Evolutionary conservation across 805 yeast species (phyloP).

Genomic region (Saccharomycopsis sp.): DNA sequence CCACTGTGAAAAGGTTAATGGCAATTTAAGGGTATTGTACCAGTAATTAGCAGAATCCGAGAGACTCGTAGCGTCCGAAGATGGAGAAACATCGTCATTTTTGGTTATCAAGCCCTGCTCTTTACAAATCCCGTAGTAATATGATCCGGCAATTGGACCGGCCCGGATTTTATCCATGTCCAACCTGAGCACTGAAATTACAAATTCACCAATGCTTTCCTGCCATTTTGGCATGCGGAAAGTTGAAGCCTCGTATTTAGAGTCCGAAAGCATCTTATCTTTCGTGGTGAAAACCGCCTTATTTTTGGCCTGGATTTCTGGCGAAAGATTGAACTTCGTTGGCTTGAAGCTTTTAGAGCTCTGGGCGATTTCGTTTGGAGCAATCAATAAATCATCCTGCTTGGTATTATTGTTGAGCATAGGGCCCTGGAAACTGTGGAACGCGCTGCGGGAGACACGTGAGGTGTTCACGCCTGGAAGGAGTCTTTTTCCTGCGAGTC

Average conservation of each 20-base stretch:
- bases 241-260: slow-evolving; percentile 33
- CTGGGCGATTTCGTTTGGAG: neutral
- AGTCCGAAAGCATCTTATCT: slow-evolving; percentile 27
- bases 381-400: neutral
- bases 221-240: slow-evolving; percentile 44
- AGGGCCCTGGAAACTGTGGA: neutral
- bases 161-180: slow-evolving; percentile 92
- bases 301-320: neutral
- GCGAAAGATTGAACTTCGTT: neutral
- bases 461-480: neutral
- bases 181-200: slow-evolving; percentile 53
- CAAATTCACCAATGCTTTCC: slow-evolving; percentile 55
- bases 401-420: neutral
- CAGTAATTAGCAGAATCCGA: slow-evolving; percentile 74
- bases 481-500: neutral
- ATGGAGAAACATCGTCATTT: slow-evolving; percentile 66
- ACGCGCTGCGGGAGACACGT: neutral
- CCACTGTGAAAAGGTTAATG: slow-evolving; percentile 91
- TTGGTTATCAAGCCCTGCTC: slow-evolving; percentile 74
- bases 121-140: slow-evolving; percentile 81
- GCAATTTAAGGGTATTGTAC: slow-evolving; percentile 76
- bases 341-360: neutral
- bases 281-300: neutral
- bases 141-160: slow-evolving; percentile 90
- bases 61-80: slow-evolving; percentile 56